Base-by-base conservation (phyloP, 176 grass and related monocot genomes). In the Bonia amplexicaulis region DNA sequence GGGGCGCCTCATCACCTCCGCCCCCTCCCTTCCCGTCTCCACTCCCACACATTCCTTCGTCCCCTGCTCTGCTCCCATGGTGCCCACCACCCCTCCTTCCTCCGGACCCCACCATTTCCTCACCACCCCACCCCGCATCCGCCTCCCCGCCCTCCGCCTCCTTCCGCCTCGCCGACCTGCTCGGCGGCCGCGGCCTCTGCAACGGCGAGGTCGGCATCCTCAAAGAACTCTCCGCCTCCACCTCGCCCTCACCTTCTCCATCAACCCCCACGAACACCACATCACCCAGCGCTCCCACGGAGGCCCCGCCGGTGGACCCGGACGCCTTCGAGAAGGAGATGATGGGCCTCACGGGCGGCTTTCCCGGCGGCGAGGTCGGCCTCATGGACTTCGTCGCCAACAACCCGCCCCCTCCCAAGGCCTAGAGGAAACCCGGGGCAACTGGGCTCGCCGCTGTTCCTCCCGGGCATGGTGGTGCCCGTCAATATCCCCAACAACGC, bases 291-390 rank as follows among this genome's bases (percentile, higher is more conserved):
- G 3, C n/a, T 2, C 12, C 42, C 6, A 9, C 73, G 46, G 25
- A 9, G 13, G 25, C 72, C 17, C 31, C 45, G 6, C 22, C 42
- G 58, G 70, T 78, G 48, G 61, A 85, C 10, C 74, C 25, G 45
- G 86, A 70, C 49, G 93, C 82, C 2, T 93, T 97, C 85, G 94
- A 97, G 13, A 97, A 97, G 82, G 91, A 97, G 89, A 84, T 97
- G 71, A 71, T 91, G 78, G 94, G 94, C 17, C 92, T 97, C 73
- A 97, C 91, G 12, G 91, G 94, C 61, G 94, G 94, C 6, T 97
- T 97, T 79, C 94, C 91, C 1, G 91, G 94, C 26, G 91, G 94
- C 46, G 94, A 97, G 87, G 79, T 85, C 78, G 89, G 89, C 42
- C 91, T 97, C 81, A 78, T 78, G 16, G 53, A 68, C 74, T 97